These are phyloP conservation scores for Aspergillus sp. DNA, from an alignment of 2,329 filamentous ascomycete genomes.

Conservation along the genomic window DNA sequence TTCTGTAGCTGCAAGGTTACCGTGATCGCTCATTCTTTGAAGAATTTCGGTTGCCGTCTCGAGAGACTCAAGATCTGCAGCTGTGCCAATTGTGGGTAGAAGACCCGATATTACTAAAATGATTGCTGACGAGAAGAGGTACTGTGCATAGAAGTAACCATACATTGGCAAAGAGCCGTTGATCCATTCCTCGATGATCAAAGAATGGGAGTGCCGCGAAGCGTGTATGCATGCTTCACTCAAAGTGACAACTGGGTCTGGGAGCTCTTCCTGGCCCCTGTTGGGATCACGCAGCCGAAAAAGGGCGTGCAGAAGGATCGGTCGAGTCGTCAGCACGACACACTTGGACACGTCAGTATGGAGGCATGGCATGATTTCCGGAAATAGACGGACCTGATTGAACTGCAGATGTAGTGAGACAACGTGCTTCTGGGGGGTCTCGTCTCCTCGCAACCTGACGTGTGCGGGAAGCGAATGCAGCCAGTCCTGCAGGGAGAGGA, in stretches of 20 bases:
- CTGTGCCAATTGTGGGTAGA: conserved; percentile 15
- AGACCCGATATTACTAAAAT: conserved; percentile 29
- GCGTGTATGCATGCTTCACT: conserved; percentile 32
- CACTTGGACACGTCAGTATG: conserved; percentile 17
- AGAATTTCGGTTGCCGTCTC: conserved; percentile 26
- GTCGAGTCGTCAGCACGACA: conserved; percentile 34
- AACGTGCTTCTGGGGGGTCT: conserved; percentile 17
- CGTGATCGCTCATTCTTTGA: conserved; percentile 24
- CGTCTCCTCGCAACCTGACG: conserved; percentile 20
- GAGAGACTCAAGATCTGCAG: conserved; percentile 20
- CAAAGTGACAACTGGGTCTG: conserved; percentile 27
- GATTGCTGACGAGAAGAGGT: conserved; percentile 32
- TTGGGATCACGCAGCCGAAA: conserved; percentile 17
- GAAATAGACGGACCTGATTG: conserved; percentile 24
- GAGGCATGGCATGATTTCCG: background rate
- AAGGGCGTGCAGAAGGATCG: conserved; percentile 32
- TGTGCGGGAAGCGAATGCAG: conserved; percentile 27
- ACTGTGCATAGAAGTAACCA: conserved; percentile 34
- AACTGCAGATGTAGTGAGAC: conserved; percentile 32
- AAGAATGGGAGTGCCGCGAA: conserved; percentile 28
- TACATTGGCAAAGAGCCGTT: conserved; percentile 31
- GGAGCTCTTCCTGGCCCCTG: conserved; percentile 5
- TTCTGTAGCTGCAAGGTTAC: conserved; percentile 28
- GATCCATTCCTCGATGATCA: conserved; percentile 31
- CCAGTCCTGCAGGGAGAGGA: conserved; percentile 31